Evolutionary conservation across 306 rosid genomes (phyloP).

Genomic region (Potentilla sterilis): DNA sequence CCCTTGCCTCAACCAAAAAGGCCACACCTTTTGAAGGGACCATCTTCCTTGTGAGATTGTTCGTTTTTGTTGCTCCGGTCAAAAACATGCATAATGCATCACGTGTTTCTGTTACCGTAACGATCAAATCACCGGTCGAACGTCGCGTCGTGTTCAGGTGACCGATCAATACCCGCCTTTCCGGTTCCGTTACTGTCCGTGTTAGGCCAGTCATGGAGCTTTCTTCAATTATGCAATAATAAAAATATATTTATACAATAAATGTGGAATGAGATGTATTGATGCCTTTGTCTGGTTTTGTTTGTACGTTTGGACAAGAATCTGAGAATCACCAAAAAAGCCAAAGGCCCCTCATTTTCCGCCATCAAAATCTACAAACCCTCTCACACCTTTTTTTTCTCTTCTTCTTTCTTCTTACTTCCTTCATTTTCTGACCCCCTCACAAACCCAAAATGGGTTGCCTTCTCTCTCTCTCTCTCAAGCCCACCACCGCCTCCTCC

Average conservation of each 20-base stretch:
- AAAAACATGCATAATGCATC: background rate
- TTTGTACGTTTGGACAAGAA: constrained; percentile 12
- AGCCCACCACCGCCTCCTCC: background rate
- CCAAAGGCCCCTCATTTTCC: constrained; percentile 1
- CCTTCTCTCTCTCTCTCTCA: background rate
- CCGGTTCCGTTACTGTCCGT: background rate
- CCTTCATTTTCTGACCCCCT: background rate
- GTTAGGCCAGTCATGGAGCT: background rate
- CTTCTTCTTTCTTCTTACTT: background rate
- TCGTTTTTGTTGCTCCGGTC: background rate
- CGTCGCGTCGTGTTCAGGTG: background rate
- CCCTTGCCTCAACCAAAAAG: background rate
- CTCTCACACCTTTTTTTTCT: background rate
- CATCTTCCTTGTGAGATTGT: background rate
- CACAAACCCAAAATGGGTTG: background rate
- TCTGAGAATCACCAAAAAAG: background rate
- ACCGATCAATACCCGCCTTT: background rate
- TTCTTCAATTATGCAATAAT: background rate
- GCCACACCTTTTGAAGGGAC: background rate
- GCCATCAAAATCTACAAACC: constrained; percentile 16
- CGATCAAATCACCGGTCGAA: background rate
- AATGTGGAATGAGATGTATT: background rate
- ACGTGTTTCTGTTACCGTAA: background rate
- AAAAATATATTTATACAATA: too few relatives aligned
- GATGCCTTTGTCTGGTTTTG: constrained; percentile 7